phyloP scores from a whole-genome alignment of 306 rosid genomes.

The Fragaria ananassa region DNA sequence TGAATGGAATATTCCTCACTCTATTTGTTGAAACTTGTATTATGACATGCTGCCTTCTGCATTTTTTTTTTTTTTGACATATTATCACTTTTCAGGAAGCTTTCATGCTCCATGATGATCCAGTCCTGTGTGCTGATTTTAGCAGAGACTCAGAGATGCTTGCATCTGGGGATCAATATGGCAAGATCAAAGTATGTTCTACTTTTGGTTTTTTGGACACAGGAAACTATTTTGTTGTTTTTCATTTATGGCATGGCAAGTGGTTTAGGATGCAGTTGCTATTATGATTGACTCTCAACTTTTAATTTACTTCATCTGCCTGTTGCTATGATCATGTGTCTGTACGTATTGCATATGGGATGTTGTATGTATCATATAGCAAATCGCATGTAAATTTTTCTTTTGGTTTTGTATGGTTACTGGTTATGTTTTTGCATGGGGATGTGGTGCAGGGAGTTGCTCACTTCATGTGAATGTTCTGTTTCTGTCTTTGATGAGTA shows the following conservation, averaged over 20 bases:
- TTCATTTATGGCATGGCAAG: not conserved
- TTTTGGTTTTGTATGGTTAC: not conserved
- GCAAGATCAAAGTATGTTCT: constrained; percentile 87
- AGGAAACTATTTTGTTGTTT: constrained; percentile 6
- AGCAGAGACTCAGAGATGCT: constrained; percentile 96
- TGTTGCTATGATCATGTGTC: constrained; percentile 1
- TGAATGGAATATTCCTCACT: not conserved
- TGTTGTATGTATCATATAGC: not conserved
- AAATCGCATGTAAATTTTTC: not conserved
- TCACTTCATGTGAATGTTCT: not conserved
- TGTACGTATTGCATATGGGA: not conserved
- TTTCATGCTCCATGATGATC: constrained; percentile 97
- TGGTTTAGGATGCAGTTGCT: not conserved
- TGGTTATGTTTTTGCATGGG: not conserved
- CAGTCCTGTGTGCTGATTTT: constrained; percentile 92
- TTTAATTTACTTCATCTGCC: not conserved
- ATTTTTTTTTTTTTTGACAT: constrained; percentile 25
- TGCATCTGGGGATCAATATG: constrained; percentile 95
- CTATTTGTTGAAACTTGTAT: constrained; percentile 20
- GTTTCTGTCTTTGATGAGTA: not conserved
- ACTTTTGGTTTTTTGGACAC: constrained; percentile 21
- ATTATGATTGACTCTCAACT: not conserved
- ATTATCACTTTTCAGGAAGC: constrained; percentile 61
- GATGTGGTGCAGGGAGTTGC: not conserved
- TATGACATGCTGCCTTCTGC: not conserved